A percentile compares a stretch with the other conserved stretches of the same genome.
Conservation (phyloP, 164 flowering plant species). For the Piper longum region DNA sequence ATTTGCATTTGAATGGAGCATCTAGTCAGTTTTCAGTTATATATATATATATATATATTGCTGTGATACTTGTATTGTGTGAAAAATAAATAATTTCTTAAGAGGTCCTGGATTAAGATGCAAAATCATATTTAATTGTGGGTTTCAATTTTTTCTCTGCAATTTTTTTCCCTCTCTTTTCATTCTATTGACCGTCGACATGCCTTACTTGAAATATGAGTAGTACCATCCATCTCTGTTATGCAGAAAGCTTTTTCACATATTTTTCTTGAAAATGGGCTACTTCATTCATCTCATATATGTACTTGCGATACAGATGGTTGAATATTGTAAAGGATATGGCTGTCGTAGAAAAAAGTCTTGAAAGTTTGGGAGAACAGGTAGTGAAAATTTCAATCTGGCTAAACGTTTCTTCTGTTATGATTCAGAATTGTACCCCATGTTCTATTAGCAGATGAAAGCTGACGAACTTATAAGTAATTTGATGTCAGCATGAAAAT, state of each 20-base stretch:
- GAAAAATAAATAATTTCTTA: no score
- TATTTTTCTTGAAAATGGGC: constrained; percentile 1
- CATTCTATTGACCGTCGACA: background rate
- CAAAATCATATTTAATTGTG: background rate
- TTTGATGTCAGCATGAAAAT: no score
- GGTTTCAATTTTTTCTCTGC: background rate
- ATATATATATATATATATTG: no score
- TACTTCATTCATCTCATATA: background rate
- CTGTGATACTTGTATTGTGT: no score
- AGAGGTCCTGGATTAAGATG: no score
- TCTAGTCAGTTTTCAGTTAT: no score
- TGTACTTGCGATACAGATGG: constrained; percentile 38
- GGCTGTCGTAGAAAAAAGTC: constrained; percentile 78
- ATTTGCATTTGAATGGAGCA: no score
- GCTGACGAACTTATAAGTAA: no score
- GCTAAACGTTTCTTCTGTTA: background rate
- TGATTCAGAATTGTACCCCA: no score
- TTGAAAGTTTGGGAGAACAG: constrained; percentile 86
- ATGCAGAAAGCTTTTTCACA: background rate
- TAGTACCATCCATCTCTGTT: background rate
- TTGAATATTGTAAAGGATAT: constrained; percentile 69
- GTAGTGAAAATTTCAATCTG: constrained; percentile 18
- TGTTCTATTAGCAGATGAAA: no score
- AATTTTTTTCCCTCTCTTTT: background rate
- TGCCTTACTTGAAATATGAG: background rate